Percentiles rank a stretch among this genome's conserved stretches.
These are phyloP conservation scores for Curvularia eragrostidis DNA, from an alignment of 2,329 filamentous ascomycete species.

Conservation along the genomic window DNA sequence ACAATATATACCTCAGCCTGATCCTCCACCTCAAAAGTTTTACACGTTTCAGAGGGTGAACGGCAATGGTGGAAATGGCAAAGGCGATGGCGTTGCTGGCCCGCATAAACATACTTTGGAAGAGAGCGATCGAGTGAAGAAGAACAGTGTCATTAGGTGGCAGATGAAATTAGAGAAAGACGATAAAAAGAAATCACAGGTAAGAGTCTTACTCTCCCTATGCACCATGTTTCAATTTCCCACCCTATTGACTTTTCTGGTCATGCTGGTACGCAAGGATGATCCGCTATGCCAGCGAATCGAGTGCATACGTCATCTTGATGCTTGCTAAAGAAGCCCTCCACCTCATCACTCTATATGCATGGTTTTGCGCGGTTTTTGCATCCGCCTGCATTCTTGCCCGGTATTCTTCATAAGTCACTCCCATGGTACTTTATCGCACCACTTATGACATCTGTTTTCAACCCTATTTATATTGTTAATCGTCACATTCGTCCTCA, in stretches of 20 bases:
- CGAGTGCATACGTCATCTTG: slow-evolving; percentile 23
- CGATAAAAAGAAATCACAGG: slow-evolving; percentile 61
- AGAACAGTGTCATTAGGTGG: slow-evolving; percentile 75
- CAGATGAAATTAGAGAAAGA: slow-evolving; percentile 70
- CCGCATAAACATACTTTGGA: slow-evolving; percentile 77
- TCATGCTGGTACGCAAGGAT: slow-evolving; percentile 7
- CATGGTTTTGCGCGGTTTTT: neutral
- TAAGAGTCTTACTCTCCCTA: slow-evolving; percentile 25
- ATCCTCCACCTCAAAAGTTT: slow-evolving; percentile 36
- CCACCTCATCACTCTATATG: slow-evolving; percentile 6
- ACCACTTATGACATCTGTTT: slow-evolving; percentile 14
- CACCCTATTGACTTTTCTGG: slow-evolving; percentile 8
- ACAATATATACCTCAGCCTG: slow-evolving; percentile 19
- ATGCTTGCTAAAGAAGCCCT: slow-evolving; percentile 13
- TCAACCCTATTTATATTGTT: slow-evolving; percentile 1
- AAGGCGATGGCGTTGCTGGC: slow-evolving; percentile 71
- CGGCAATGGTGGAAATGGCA: slow-evolving; percentile 75
- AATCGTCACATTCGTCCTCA: neutral
- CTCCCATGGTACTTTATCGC: neutral
- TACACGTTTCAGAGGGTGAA: slow-evolving; percentile 82
- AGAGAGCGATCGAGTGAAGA: slow-evolving; percentile 80
- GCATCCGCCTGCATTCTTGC: neutral
- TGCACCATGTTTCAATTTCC: neutral
- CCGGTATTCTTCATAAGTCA: neutral
- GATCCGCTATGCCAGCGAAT: slow-evolving; percentile 7